Base-by-base conservation (phyloP, 306 rosid genomes). In the Alnus rubra region DNA sequence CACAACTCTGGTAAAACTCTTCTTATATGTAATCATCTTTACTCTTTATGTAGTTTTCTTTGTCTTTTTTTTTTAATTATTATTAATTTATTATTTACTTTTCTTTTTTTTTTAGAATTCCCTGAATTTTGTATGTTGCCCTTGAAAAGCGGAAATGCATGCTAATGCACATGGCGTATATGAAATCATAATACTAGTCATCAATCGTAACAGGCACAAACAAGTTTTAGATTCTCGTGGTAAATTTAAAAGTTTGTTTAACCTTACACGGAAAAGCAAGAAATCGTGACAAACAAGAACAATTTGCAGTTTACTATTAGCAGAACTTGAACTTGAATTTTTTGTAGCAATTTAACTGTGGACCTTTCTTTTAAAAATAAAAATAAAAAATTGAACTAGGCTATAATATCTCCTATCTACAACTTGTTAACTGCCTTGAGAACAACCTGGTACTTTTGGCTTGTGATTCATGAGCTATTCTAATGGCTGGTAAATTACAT, bases 1-100 rank as follows among this genome's bases (percentile, higher is more conserved):
- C 81, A 91, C 91, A 55, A 80, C 77, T 71, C 89, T 80, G 88
- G 97, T 93, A 88, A 82, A 73, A 63, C 81, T 82, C 71, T 58
- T 78, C 79, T 64, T 76, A 18, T 81, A 35, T 51, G 9, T 28
- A 71, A 28, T 65, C 55, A 71, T 51, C 12, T 60, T 65, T 16
- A 12, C 19, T 37, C 51, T 50, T 52, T 31, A 30, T n/a, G 23
- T 50, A 56, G 52, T 73, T 76, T 2, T 51, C 62, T 13, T 18
- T 70, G 45, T 15, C 1, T 51, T 37, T 3, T 72, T 30, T 72
- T 1, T 72, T 33, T 37, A 1, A 5, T 23, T 58, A 58, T 58
- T 23, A n/a, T n/a, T 28, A 9, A 9, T n/a, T 28, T 59, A 2
- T 59, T 59, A 8, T 28, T 59, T 9, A 59, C 28, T 23, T 55